Base-by-base conservation (phyloP, 495 filamentous ascomycete genomes). In the Penicillium bialowiezense region DNA sequence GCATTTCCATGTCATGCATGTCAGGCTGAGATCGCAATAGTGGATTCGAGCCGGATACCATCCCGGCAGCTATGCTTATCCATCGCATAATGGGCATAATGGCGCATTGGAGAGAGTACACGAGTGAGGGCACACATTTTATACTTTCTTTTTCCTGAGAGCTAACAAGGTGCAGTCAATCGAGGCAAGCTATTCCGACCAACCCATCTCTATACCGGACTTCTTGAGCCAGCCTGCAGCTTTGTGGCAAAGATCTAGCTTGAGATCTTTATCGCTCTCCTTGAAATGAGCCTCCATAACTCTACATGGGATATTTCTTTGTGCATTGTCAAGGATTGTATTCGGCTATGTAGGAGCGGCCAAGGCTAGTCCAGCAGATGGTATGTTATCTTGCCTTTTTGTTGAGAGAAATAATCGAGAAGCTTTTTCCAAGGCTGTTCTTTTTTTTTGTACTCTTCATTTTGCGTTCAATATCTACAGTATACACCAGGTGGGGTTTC, bases 91-190 rank as follows among this genome's bases (percentile, higher is more conserved):
- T 62, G 41, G 71, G 70, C 3, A 58, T 73, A 7, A 69, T 74
- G 66, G 71, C 70, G 1, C 70, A 73, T 48, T 74, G 70, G 70
- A 60, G 68, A 50, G 71, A 74, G 32, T 65, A 70, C 21, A 73
- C 62, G 59, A 40, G 68, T 72, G 23, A 8, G n/a, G 55, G 32
- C 54, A 19, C 41, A 38, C 6, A 36, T 21, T 12, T 10, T 26
- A 19, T 7, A 7, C 3, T 18, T 2, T 0, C 8, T 26, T 50
- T 23, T 20, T 23, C n/a, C n/a, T n/a, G n/a, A n/a, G n/a, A n/a
- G 5, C 29, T 51, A 18, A 42, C 19, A 0, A 20, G 7, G 10
- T 15, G 18, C 44, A 68, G 64, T 66, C 32, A 56, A 39, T 23
- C 52, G 58, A 29, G 67, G 67, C n/a, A 68, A 68, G 32, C 55